Evolutionary conservation across 345 rosid genomes (phyloP).

Genomic region (Ricinus communis): DNA sequence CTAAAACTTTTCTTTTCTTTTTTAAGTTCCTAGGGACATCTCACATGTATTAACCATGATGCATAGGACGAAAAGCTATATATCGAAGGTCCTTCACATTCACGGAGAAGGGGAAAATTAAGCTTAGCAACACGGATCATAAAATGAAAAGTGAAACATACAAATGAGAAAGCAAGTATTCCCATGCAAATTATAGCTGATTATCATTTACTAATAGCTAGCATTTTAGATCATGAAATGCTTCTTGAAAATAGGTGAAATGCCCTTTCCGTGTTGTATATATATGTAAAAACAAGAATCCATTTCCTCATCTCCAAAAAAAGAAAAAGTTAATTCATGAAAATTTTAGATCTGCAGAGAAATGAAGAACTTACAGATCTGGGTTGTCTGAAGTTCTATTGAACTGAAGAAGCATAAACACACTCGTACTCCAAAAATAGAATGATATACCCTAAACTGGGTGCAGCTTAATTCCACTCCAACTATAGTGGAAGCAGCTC

Average conservation of each 20-base stretch:
- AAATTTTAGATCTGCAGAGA: constrained; percentile 11
- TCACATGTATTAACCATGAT: constrained; percentile 24
- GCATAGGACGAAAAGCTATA: constrained; percentile 16
- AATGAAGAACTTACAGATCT: constrained; percentile 32
- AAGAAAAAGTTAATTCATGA: not conserved
- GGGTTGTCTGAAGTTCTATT: constrained; percentile 23
- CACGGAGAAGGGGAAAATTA: not conserved
- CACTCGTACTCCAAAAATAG: constrained; percentile 11
- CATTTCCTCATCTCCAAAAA: not conserved
- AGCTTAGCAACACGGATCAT: not conserved
- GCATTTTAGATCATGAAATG: not conserved
- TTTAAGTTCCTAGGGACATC: too few species aligned
- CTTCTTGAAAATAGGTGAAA: too few species aligned
- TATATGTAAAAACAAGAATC: too few species aligned
- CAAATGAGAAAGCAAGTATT: not conserved
- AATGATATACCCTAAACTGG: not conserved
- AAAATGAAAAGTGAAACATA: not conserved
- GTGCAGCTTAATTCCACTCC: constrained; percentile 12
- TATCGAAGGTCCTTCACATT: not conserved
- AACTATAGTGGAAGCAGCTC: constrained; percentile 13
- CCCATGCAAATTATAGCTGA: not conserved
- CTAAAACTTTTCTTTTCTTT: too few species aligned
- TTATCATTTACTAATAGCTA: not conserved
- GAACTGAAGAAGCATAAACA: constrained; percentile 11
- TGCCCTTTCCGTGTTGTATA: too few species aligned